phyloP scores from a whole-genome alignment of 2,329 filamentous ascomycete species.

The Didymella glomerata region DNA sequence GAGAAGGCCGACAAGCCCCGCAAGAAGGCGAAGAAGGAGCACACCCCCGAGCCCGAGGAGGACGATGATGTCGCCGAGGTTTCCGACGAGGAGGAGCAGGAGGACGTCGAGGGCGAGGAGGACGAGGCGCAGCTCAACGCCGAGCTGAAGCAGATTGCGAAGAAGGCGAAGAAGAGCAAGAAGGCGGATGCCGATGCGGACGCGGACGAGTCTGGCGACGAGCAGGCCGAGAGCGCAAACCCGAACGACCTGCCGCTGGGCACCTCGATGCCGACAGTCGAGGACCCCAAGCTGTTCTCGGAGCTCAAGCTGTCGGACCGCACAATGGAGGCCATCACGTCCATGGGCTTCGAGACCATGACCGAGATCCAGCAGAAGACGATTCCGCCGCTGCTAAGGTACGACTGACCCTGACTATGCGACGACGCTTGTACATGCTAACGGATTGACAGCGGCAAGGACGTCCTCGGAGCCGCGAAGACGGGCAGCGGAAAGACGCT shows the following conservation, averaged over 20 bases:
- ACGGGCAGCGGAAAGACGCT: conserved; percentile 96
- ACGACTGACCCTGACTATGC: not conserved
- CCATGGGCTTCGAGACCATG: conserved; percentile 96
- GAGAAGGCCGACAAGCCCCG: conserved; percentile 47
- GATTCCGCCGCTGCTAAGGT: conserved; percentile 84
- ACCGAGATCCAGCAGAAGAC: conserved; percentile 90
- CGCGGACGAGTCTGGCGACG: conserved; percentile 37
- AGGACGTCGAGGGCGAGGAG: conserved; percentile 42
- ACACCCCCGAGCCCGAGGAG: conserved; percentile 43
- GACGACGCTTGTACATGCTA: not conserved
- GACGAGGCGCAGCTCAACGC: conserved; percentile 46
- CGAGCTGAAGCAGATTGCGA: conserved; percentile 45
- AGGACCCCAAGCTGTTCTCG: conserved; percentile 74
- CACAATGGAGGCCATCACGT: conserved; percentile 85
- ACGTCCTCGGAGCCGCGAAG: conserved; percentile 94
- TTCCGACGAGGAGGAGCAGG: conserved; percentile 38
- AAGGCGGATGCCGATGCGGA: conserved; percentile 35
- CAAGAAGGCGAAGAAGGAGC: conserved; percentile 54
- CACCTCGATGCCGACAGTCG: conserved; percentile 66
- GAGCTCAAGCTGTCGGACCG: conserved; percentile 87
- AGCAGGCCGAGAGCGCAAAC: conserved; percentile 34
- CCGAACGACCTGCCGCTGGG: conserved; percentile 63
- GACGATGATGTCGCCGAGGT: conserved; percentile 30
- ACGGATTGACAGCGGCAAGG: conserved; percentile 65
- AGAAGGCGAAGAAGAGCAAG: conserved; percentile 37